phyloP scores from a whole-genome alignment of 116 monocot genomes.

The Posidonia oceanica region DNA sequence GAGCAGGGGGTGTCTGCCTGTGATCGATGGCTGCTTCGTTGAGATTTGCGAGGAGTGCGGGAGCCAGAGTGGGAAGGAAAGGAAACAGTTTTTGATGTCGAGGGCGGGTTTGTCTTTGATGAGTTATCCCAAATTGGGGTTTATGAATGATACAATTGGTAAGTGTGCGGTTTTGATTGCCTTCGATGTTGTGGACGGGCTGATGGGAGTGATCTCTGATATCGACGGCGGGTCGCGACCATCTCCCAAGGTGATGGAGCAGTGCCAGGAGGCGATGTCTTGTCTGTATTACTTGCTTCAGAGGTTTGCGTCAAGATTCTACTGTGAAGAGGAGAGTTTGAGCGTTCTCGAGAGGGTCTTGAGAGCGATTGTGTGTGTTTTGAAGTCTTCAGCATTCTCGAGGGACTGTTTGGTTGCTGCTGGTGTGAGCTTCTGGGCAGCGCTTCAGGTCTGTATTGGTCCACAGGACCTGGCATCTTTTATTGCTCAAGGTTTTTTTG shows the following conservation, averaged over 20 bases:
- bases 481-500: constrained; percentile 55
- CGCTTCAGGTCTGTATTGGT: constrained; percentile 52
- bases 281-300: constrained; percentile 96
- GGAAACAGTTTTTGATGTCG: constrained; percentile 49
- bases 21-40: constrained; percentile 42
- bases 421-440: constrained; percentile 92
- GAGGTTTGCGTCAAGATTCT: constrained; percentile 52
- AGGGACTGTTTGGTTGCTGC: constrained; percentile 95
- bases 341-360: constrained; percentile 31
- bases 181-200: constrained; percentile 44
- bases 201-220: constrained; percentile 41
- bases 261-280: constrained; percentile 98
- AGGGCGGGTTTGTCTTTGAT: constrained; percentile 73
- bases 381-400: constrained; percentile 80
- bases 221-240: constrained; percentile 47
- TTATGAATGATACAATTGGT: constrained; percentile 57
- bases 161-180: constrained; percentile 57
- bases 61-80: constrained; percentile 17
- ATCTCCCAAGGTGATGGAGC: constrained; percentile 87
- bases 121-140: constrained; percentile 77
- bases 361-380: constrained; percentile 36
- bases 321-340: constrained; percentile 13
- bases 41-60: constrained; percentile 36
- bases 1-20: constrained; percentile 27
- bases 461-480: constrained; percentile 40